These are phyloP conservation scores for Acrocalymma vagum DNA, from an alignment of 2,329 filamentous ascomycete genomes.

Conservation along the genomic window DNA sequence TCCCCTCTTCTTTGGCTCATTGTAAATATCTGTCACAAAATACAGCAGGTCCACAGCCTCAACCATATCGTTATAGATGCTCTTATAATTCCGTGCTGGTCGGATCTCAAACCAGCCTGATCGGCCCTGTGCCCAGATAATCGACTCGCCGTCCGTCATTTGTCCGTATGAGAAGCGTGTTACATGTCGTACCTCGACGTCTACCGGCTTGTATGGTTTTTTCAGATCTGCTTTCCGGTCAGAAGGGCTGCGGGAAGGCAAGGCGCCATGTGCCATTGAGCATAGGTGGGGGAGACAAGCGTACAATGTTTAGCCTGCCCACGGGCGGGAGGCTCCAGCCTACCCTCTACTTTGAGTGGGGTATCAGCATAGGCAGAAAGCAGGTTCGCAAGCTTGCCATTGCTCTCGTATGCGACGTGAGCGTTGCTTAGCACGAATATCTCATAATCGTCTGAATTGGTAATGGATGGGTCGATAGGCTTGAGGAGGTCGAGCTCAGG, in stretches of 20 bases:
- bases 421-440: conserved; percentile 70
- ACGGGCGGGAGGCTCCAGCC: conserved; percentile 53
- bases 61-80: conserved; percentile 67
- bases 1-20: conserved; percentile 48
- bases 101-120: conserved; percentile 75
- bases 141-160: conserved; percentile 63
- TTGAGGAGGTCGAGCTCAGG: conserved; percentile 50
- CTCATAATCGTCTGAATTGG: conserved; percentile 63
- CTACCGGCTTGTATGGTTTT: conserved; percentile 40
- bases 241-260: conserved; percentile 5
- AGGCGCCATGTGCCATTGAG: conserved; percentile 4
- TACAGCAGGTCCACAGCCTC: conserved; percentile 73
- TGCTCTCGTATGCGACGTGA: conserved; percentile 65
- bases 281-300: too few species aligned
- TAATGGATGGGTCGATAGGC: conserved; percentile 49
- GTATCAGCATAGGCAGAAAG: conserved; percentile 67
- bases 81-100: conserved; percentile 65
- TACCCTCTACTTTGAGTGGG: conserved; percentile 69
- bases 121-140: conserved; percentile 72
- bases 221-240: conserved; percentile 36
- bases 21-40: conserved; percentile 66
- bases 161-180: conserved; percentile 57
- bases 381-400: conserved; percentile 63
- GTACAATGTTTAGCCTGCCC: conserved; percentile 39
- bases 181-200: conserved; percentile 65